Percentiles rank a stretch among this genome's conserved stretches.
Conservation (phyloP, 1,139 yeast species). For the Candida sp. region DNA sequence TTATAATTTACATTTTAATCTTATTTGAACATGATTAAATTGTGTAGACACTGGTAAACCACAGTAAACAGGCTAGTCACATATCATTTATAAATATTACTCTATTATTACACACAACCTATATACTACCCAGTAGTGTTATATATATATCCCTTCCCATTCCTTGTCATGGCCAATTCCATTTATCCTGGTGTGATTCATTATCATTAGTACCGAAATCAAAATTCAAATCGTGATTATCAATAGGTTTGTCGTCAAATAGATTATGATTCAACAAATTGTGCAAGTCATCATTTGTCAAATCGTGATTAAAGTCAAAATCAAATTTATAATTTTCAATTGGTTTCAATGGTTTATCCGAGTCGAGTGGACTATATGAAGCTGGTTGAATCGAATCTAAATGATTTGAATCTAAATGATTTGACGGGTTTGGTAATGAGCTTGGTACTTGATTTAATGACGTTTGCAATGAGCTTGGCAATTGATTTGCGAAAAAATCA, state of each 20-base stretch:
- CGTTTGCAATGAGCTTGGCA: not conserved
- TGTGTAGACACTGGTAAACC: no score
- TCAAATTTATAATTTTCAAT: not conserved
- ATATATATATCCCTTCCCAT: no score
- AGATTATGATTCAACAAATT: not conserved
- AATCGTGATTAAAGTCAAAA: slow-evolving; percentile 2
- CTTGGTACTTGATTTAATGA: not conserved
- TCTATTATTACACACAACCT: no score
- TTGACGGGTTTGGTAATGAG: not conserved
- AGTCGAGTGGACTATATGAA: not conserved
- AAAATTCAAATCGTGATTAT: not conserved
- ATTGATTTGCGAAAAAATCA: not conserved
- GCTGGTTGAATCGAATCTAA: not conserved
- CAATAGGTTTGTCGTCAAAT: not conserved
- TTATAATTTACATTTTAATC: no score
- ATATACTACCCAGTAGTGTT: no score
- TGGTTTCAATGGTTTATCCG: not conserved
- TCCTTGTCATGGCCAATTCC: not conserved
- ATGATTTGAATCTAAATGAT: not conserved
- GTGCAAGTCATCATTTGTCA: not conserved
- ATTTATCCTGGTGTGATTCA: not conserved
- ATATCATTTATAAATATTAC: no score
- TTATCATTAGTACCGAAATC: not conserved
- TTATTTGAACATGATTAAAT: no score
- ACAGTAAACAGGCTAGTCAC: no score